These are phyloP conservation scores for Pyricularia grisea DNA, from an alignment of 2,329 filamentous ascomycete genomes.

Conservation along the genomic window DNA sequence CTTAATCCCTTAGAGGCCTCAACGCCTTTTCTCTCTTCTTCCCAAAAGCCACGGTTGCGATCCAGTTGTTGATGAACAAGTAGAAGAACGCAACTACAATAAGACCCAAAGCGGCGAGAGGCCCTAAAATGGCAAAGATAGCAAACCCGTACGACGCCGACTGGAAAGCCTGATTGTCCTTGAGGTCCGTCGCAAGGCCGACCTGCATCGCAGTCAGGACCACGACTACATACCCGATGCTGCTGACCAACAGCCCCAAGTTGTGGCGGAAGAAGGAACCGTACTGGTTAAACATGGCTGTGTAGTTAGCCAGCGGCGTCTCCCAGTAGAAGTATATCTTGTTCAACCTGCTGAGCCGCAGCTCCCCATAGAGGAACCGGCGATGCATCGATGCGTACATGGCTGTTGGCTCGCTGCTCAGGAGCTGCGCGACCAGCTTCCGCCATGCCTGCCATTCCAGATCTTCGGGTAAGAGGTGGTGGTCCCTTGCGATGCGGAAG, in stretches of 20 bases:
- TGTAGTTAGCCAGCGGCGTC: background rate
- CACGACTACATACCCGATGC: background rate
- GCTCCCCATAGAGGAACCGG: slow-evolving; percentile 6
- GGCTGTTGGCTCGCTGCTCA: background rate
- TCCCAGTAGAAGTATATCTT: background rate
- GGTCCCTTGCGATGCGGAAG: slow-evolving; percentile 1
- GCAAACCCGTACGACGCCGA: background rate
- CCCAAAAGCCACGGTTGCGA: background rate
- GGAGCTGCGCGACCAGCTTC: background rate
- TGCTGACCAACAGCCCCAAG: background rate
- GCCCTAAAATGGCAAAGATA: background rate
- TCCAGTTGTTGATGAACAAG: background rate
- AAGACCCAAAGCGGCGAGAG: background rate
- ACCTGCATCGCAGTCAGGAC: background rate
- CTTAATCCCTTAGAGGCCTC: no score
- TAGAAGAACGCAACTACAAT: background rate
- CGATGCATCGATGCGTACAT: background rate
- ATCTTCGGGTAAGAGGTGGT: slow-evolving; percentile 3
- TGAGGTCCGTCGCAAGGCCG: background rate
- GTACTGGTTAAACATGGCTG: background rate
- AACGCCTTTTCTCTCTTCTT: no score
- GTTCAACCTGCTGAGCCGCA: slow-evolving; percentile 5
- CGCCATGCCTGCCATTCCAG: slow-evolving; percentile 1
- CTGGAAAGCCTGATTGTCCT: background rate
- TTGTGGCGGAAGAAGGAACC: background rate